Evolutionary conservation across 371 early-diverging fungal genomes (phyloP).

Genomic region (Rhizopus stolonifer): DNA sequence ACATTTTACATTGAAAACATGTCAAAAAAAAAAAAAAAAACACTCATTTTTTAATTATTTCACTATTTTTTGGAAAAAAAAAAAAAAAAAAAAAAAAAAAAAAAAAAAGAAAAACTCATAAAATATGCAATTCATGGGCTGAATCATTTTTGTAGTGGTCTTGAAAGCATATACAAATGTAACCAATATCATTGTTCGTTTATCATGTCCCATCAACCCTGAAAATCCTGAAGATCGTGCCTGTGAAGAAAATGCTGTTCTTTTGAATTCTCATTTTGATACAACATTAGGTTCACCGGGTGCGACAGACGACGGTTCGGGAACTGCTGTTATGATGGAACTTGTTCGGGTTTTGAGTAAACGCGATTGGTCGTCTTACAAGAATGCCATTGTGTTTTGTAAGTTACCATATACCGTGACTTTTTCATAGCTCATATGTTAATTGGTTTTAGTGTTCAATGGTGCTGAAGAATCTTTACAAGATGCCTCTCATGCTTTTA

Average conservation of each 20-base stretch:
- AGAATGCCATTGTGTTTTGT: constrained; percentile 63
- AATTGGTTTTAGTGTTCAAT: constrained; percentile 59
- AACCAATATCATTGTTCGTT: constrained; percentile 71
- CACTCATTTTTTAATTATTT: too few relatives aligned
- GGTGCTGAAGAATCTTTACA: constrained; percentile 81
- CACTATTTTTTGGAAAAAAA: too few relatives aligned
- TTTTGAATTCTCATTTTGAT: constrained; percentile 75
- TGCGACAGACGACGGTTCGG: constrained; percentile 71
- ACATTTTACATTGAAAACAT: too few relatives aligned
- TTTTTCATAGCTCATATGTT: too few relatives aligned
- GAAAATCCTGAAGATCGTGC: constrained; percentile 12
- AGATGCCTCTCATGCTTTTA: constrained; percentile 77
- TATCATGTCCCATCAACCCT: constrained; percentile 61
- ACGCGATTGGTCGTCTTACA: constrained; percentile 47
- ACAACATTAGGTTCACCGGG: constrained; percentile 62
- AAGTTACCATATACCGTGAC: constrained; percentile 21
- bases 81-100: too few relatives aligned
- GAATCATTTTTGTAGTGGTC: constrained; percentile 42
- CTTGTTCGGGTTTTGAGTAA: constrained; percentile 62
- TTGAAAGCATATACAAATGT: constrained; percentile 69
- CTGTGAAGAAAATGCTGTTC: constrained; percentile 66
- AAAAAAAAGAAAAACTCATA: not conserved
- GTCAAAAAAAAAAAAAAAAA: too few relatives aligned
- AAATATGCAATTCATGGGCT: too few relatives aligned
- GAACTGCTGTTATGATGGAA: constrained; percentile 74